These are phyloP conservation scores for Ustilago lituana DNA, from an alignment of 1,284 basidiomycete species.

Conservation along the genomic window DNA sequence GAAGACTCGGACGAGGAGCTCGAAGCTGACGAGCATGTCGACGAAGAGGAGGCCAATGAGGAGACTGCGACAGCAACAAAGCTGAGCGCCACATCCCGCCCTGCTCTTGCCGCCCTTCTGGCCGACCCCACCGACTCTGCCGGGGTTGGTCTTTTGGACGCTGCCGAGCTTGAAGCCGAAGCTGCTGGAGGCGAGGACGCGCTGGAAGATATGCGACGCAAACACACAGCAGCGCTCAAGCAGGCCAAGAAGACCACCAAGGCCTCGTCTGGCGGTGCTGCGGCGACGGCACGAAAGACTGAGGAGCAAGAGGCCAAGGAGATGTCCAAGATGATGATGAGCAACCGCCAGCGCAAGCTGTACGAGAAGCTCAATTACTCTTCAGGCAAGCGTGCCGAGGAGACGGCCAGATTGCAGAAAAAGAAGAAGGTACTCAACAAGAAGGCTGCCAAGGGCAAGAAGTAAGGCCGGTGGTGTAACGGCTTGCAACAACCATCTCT, in stretches of 20 bases:
- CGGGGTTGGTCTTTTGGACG: constrained; percentile 78
- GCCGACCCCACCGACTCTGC: constrained; percentile 73
- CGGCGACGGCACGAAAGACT: constrained; percentile 64
- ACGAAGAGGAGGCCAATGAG: constrained; percentile 68
- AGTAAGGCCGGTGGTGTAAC: too few relatives aligned
- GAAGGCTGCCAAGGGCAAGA: constrained; percentile 34
- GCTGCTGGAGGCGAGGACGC: constrained; percentile 82
- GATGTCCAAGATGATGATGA: constrained; percentile 97
- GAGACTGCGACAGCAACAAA: constrained; percentile 16
- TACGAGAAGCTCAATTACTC: constrained; percentile 95
- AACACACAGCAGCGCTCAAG: constrained; percentile 56
- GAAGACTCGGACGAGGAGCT: constrained; percentile 52
- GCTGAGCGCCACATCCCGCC: constrained; percentile 29
- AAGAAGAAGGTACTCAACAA: constrained; percentile 61
- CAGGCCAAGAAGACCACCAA: constrained; percentile 54
- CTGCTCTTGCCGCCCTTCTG: constrained; percentile 69
- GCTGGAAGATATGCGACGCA: constrained; percentile 77
- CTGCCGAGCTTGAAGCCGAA: constrained; percentile 93
- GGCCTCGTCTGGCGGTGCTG: constrained; percentile 53
- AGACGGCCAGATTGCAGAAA: constrained; percentile 69
- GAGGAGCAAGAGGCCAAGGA: constrained; percentile 76
- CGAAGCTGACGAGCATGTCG: constrained; percentile 67
- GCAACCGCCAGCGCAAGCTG: constrained; percentile 93
- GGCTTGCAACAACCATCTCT: too few relatives aligned
- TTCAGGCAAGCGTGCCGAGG: constrained; percentile 79